A percentile compares a stretch with the other conserved stretches of the same genome.
phyloP scores from a whole-genome alignment of 768 basidiomycete species.

The Grammothele lineata region DNA sequence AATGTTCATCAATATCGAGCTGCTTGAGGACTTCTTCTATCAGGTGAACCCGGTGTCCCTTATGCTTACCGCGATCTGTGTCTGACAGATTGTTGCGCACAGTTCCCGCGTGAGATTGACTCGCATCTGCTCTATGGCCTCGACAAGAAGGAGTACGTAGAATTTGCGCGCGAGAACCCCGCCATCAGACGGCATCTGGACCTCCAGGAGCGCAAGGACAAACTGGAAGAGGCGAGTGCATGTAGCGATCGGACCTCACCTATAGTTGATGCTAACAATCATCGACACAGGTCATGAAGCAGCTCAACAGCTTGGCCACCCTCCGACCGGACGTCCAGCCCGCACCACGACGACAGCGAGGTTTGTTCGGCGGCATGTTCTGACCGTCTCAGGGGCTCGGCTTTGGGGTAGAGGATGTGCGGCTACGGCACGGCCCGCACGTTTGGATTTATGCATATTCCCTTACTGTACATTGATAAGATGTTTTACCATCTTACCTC shows the following conservation, averaged over 20 bases:
- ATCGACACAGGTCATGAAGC: conserved; percentile 81
- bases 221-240: conserved; percentile 80
- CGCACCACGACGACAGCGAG: conserved; percentile 66
- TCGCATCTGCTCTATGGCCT: conserved; percentile 89
- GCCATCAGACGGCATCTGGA: conserved; percentile 83
- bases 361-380: conserved; percentile 76
- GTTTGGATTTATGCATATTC: not conserved
- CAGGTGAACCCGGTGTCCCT: conserved; percentile 51
- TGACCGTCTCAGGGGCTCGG: not conserved
- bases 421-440: no score
- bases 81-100: not conserved
- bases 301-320: conserved; percentile 86
- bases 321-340: conserved; percentile 81
- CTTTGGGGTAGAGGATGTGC: no score
- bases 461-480: not conserved
- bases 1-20: conserved; percentile 98
- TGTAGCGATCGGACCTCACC: not conserved
- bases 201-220: conserved; percentile 94
- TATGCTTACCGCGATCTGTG: not conserved
- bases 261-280: conserved; percentile 5
- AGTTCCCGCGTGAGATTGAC: conserved; percentile 99
- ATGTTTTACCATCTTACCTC: no score
- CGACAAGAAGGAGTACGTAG: conserved; percentile 83
- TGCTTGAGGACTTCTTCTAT: conserved; percentile 98
- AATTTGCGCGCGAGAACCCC: conserved; percentile 96